phyloP scores from a whole-genome alignment of 169 alveolate species.

The Babesia caballi region DNA sequence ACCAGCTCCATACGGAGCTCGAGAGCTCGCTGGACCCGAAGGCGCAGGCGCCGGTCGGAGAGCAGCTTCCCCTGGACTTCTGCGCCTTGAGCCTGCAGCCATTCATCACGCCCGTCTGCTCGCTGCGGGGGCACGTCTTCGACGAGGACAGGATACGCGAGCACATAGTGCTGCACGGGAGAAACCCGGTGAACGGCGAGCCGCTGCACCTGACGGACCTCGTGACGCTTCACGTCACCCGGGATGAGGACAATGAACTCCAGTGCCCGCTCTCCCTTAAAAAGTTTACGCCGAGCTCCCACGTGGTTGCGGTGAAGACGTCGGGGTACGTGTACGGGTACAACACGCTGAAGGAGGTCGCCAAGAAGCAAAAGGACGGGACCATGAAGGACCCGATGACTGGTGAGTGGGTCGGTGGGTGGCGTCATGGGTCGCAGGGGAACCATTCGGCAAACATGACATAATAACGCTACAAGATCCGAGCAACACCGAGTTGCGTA shows the following conservation, averaged over 20 bases:
- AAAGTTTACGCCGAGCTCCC: conserved; percentile 83
- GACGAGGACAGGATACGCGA: conserved; percentile 78
- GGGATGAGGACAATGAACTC: conserved; percentile 81
- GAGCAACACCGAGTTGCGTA: conserved; percentile 38
- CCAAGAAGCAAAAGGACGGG: conserved; percentile 68
- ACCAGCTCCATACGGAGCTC: conserved; percentile 84
- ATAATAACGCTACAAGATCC: conserved; percentile 73
- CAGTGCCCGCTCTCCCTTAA: conserved; percentile 91
- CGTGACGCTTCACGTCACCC: conserved; percentile 74
- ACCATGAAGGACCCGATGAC: conserved; percentile 73
- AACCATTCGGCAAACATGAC: conserved; percentile 55
- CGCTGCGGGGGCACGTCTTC: conserved; percentile 81
- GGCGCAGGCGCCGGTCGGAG: conserved; percentile 57
- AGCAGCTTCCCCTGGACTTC: conserved; percentile 74
- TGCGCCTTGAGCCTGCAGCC: conserved; percentile 78
- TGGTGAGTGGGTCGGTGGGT: conserved; percentile 23
- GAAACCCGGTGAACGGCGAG: conserved; percentile 86
- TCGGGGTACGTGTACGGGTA: conserved; percentile 87
- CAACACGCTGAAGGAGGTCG: conserved; percentile 83
- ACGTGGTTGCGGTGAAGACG: conserved; percentile 84
- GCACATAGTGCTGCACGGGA: conserved; percentile 57
- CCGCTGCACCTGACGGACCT: conserved; percentile 78
- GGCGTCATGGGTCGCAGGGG: conserved; percentile 57
- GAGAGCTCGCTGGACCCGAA: conserved; percentile 83
- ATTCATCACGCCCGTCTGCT: conserved; percentile 82